phyloP scores from a whole-genome alignment of 2,329 filamentous ascomycete species.

The Fusarium coicis region DNA sequence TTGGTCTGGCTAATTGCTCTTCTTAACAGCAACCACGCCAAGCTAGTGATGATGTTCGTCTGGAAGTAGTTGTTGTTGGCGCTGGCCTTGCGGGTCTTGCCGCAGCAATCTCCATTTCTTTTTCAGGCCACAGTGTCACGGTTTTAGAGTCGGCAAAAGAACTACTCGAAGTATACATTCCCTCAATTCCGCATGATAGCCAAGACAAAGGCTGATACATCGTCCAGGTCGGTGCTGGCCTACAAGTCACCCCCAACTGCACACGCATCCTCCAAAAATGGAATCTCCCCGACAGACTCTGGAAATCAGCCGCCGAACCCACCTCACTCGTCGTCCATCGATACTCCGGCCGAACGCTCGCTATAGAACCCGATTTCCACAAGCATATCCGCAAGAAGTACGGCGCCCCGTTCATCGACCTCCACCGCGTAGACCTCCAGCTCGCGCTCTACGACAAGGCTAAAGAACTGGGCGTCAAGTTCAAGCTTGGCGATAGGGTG shows the following conservation, averaged over 20 bases:
- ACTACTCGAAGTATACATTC: background rate
- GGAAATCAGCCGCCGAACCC: constrained; percentile 54
- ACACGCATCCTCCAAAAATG: constrained; percentile 62
- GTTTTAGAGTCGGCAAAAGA: background rate
- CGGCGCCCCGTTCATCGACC: constrained; percentile 65
- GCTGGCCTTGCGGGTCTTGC: background rate
- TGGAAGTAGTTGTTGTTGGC: fast-evolving
- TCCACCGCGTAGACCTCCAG: constrained; percentile 73
- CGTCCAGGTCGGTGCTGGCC: constrained; percentile 57
- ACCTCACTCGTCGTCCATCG: constrained; percentile 61
- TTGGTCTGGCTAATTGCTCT: fast-evolving
- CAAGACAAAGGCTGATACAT: background rate
- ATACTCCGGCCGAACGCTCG: constrained; percentile 62
- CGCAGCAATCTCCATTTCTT: background rate
- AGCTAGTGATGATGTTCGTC: fast-evolving
- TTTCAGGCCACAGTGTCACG: background rate
- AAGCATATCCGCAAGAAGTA: constrained; percentile 65
- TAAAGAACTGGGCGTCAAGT: constrained; percentile 61
- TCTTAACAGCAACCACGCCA: fast-evolving
- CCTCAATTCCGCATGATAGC: too few species aligned
- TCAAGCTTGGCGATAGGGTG: constrained; percentile 62
- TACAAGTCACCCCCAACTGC: constrained; percentile 64
- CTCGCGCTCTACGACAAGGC: constrained; percentile 62
- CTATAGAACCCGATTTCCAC: constrained; percentile 62
- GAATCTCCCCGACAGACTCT: constrained; percentile 58